These are phyloP conservation scores for Backusella australiensis DNA, from an alignment of 192 early-diverging fungal genomes.

Conservation along the genomic window DNA sequence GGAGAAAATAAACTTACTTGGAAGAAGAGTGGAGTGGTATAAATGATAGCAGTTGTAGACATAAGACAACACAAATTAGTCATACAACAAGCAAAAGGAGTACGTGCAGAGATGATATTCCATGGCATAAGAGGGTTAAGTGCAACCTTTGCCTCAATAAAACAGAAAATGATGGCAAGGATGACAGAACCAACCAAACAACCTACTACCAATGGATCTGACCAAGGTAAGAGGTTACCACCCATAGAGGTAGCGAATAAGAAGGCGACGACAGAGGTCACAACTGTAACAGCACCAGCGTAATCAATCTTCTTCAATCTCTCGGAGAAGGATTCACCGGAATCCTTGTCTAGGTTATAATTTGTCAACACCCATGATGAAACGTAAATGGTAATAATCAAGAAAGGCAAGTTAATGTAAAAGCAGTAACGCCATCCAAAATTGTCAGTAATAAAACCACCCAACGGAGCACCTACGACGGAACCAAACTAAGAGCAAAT, in stretches of 20 bases:
- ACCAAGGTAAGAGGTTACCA: conserved; percentile 52
- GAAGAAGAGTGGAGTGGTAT: conserved; percentile 38
- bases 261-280: conserved; percentile 41
- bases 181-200: conserved; percentile 39
- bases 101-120: conserved; percentile 51
- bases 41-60: conserved; percentile 31
- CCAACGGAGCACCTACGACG: conserved; percentile 69
- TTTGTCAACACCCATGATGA: conserved; percentile 41
- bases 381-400: conserved; percentile 46
- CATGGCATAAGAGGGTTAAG: conserved; percentile 65
- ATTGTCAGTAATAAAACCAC: conserved; percentile 60
- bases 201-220: conserved; percentile 43
- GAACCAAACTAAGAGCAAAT: conserved; percentile 30
- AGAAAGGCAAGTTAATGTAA: conserved; percentile 78
- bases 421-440: conserved; percentile 68
- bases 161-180: conserved; percentile 36
- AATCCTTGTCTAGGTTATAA: conserved; percentile 31
- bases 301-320: conserved; percentile 54
- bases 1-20: conserved; percentile 14
- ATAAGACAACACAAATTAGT: conserved; percentile 51
- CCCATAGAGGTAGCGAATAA: conserved; percentile 55
- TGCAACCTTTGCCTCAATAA: conserved; percentile 58
- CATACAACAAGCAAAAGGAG: conserved; percentile 28
- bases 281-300: conserved; percentile 40
- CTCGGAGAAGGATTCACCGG: conserved; percentile 34